phyloP scores from a whole-genome alignment of 108 stramenopile genomes.

The Conticribra weissflogii region DNA sequence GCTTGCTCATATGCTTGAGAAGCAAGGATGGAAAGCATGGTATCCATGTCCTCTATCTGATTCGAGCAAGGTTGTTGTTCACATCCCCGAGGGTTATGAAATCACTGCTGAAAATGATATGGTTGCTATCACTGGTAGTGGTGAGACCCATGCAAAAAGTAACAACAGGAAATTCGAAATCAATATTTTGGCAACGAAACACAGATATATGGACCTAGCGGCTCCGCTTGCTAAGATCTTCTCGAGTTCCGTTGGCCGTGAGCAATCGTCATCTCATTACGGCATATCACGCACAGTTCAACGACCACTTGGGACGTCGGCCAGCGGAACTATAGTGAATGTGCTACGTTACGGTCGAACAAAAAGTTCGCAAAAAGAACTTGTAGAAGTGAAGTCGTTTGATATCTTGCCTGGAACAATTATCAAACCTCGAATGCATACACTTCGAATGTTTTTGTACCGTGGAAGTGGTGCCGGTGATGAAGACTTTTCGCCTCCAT shows the following conservation, averaged over 20 bases:
- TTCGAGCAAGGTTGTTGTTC: slow-evolving; percentile 37
- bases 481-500: slow-evolving; percentile 26
- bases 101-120: slow-evolving; percentile 1
- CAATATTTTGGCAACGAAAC: slow-evolving; percentile 23
- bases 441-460: slow-evolving; percentile 40
- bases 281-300: slow-evolving; percentile 46
- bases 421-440: slow-evolving; percentile 41
- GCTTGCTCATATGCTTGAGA: slow-evolving; percentile 12
- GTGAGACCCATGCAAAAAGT: background rate
- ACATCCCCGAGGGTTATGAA: slow-evolving; percentile 23
- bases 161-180: slow-evolving; percentile 19
- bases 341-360: slow-evolving; percentile 33
- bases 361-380: background rate
- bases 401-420: slow-evolving; percentile 46
- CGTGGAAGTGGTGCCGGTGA: slow-evolving; percentile 42
- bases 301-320: slow-evolving; percentile 34
- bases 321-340: slow-evolving; percentile 31
- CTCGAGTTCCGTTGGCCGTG: no score
- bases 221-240: slow-evolving; percentile 26
- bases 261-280: slow-evolving; percentile 11
- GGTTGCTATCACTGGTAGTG: background rate
- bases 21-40: slow-evolving; percentile 43
- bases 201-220: slow-evolving; percentile 34
- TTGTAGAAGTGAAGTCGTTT: slow-evolving; percentile 31
- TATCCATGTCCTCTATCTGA: slow-evolving; percentile 50